Evolutionary conservation across 2,329 filamentous ascomycete genomes (phyloP).

Genomic region (Phaeophleospora eucalypticola): DNA sequence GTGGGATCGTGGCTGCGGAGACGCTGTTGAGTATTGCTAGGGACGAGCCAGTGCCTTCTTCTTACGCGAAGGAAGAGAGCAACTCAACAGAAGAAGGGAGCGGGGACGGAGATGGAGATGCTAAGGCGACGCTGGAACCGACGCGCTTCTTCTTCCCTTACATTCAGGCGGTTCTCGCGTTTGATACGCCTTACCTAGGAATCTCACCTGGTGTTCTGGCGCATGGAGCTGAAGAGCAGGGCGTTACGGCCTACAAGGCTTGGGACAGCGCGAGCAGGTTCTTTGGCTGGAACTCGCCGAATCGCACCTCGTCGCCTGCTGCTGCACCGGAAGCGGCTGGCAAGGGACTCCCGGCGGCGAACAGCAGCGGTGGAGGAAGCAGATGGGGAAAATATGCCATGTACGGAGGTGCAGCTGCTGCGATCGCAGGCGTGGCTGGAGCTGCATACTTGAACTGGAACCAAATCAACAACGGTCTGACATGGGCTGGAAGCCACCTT

Average conservation of each 20-base stretch:
- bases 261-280: conserved; percentile 59
- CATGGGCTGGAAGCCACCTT: conserved; percentile 84
- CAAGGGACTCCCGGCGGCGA: conserved; percentile 30
- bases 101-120: not conserved
- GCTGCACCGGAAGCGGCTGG: conserved; percentile 25
- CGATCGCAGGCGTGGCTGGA: conserved; percentile 75
- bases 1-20: conserved; percentile 92
- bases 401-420: conserved; percentile 75
- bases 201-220: conserved; percentile 80
- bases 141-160: conserved; percentile 79
- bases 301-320: conserved; percentile 11
- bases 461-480: conserved; percentile 68
- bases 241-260: conserved; percentile 64
- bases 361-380: conserved; percentile 27
- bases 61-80: conserved; percentile 16
- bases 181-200: conserved; percentile 73
- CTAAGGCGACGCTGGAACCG: conserved; percentile 15
- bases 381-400: conserved; percentile 63
- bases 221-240: conserved; percentile 75
- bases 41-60: conserved; percentile 52
- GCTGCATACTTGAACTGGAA: conserved; percentile 84
- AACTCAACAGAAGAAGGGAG: conserved; percentile 11
- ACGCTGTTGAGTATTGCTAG: conserved; percentile 71
- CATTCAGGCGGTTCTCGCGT: conserved; percentile 65
- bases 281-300: conserved; percentile 47